A percentile compares a stretch with the other conserved stretches of the same genome.
phyloP scores from a whole-genome alignment of 2,329 filamentous ascomycete genomes.

The Epichloe sibirici region DNA sequence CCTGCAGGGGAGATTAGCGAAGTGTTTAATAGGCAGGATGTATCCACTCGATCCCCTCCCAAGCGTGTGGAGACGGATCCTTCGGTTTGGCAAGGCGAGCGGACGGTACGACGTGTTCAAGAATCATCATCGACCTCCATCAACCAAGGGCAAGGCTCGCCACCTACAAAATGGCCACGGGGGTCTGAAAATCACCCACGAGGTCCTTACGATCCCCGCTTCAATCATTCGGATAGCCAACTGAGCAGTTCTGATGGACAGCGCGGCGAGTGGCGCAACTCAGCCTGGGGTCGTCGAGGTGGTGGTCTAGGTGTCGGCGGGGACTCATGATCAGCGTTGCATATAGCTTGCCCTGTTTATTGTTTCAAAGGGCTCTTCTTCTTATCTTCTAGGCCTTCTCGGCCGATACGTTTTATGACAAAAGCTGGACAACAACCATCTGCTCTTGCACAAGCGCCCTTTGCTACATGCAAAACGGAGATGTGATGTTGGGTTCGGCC shows the following conservation, averaged over 20 bases:
- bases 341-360: not conserved
- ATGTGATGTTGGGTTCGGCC: slow-evolving; percentile 20
- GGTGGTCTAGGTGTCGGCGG: slow-evolving; percentile 37
- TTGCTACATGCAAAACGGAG: slow-evolving; percentile 11
- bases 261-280: slow-evolving; percentile 46
- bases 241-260: slow-evolving; percentile 28
- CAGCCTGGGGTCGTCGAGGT: slow-evolving; percentile 39
- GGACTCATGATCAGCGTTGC: slow-evolving; percentile 21
- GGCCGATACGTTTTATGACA: not conserved
- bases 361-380: not conserved
- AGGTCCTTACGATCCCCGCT: slow-evolving; percentile 31
- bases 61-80: slow-evolving; percentile 77
- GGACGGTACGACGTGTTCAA: slow-evolving; percentile 67
- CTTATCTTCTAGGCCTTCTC: not conserved
- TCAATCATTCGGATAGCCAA: slow-evolving; percentile 31
- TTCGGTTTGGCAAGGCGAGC: slow-evolving; percentile 70
- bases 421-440: not conserved
- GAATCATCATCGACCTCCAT: slow-evolving; percentile 36
- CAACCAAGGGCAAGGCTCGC: slow-evolving; percentile 30
- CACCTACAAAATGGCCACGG: slow-evolving; percentile 34
- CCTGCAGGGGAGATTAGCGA: slow-evolving; percentile 49
- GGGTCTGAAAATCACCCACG: slow-evolving; percentile 30
- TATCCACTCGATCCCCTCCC: slow-evolving; percentile 42
- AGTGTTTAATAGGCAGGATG: slow-evolving; percentile 43
- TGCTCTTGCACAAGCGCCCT: slow-evolving; percentile 3